Conservation (phyloP, 2,329 filamentous ascomycete species). For the Endoconidiophora laricicola region DNA sequence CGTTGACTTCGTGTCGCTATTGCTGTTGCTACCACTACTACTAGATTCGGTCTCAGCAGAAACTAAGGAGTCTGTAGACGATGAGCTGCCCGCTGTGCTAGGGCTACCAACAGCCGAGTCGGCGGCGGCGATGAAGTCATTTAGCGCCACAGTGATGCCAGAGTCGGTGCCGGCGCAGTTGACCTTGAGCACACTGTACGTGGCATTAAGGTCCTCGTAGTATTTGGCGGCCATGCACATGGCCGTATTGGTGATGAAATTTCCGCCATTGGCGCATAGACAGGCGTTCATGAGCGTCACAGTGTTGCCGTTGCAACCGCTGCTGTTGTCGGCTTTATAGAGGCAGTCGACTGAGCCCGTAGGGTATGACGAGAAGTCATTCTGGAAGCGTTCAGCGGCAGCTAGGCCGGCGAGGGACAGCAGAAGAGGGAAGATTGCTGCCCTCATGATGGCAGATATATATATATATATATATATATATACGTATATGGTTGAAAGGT, state of each 20-base stretch:
- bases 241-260: conserved; percentile 32
- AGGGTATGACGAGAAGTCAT: conserved; percentile 22
- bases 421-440: conserved; percentile 19
- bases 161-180: conserved; percentile 30
- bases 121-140: conserved; percentile 23
- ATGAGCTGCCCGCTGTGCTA: conserved; percentile 11
- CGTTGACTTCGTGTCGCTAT: background rate
- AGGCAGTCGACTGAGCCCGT: conserved; percentile 25
- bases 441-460: conserved; percentile 5
- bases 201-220: conserved; percentile 23
- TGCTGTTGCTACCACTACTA: background rate
- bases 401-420: conserved; percentile 8
- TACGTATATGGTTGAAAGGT: background rate
- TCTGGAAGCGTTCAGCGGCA: conserved; percentile 16
- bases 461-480: background rate
- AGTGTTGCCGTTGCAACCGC: conserved; percentile 26
- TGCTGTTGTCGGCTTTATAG: conserved; percentile 22
- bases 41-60: background rate
- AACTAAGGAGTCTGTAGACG: conserved; percentile 1
- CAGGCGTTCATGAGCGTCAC: conserved; percentile 29
- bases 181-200: conserved; percentile 27
- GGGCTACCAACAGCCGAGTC: conserved; percentile 9
- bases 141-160: conserved; percentile 25
- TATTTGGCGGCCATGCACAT: conserved; percentile 23
- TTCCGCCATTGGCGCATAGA: conserved; percentile 31